Base-by-base conservation (phyloP, 1,139 yeast genomes). In the Candida tropicalis region DNA sequence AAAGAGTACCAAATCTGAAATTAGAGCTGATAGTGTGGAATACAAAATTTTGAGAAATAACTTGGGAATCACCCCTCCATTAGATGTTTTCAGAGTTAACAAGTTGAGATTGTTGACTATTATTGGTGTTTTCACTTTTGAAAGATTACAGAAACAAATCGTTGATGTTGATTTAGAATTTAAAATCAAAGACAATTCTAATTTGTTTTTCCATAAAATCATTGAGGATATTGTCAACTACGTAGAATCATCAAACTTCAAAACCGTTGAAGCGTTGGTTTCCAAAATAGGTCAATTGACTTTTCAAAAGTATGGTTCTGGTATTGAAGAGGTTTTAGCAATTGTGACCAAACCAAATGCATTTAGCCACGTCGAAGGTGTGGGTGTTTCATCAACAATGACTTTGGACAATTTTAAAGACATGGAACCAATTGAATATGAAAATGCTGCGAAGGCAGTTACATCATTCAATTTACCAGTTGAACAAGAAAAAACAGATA, bases 261-360 rank as follows among this genome's bases (percentile, higher is more conserved):
- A 88, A 57, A 93, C 99, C 0, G 96, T 93, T 2, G 99, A 93
- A 59, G 97, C 98, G 0, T 73, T 93, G 47, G 95, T 87, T 3
- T 78, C 82, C 47, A 77, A 82, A 10, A 84, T 89, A 18, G 84
- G 90, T 5, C 87, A 84, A 53, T 63, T 84, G 39, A 70, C 84
- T 3, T 71, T 79, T 40, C 75, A 74, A 46, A 59, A 61, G 27
- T 58, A 63, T 40, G 36, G 38, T 10, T 10, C 38, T 20, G 66
- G 68, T 28, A 76, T 81, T 5, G 66, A 66, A 4, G 45, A 55
- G 7, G 71, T 75, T n/a, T 46, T 55, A 3, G 91, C 87, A 0
- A 73, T 73, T 18, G 95, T 90, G 1, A 79, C 84, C 34, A 93
- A 93, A 61, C 91, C 97, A 2, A 86, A 89, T 57, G 98, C 98